Evolutionary conservation across 345 rosid genomes (phyloP).

Genomic region (Balakata baccata): DNA sequence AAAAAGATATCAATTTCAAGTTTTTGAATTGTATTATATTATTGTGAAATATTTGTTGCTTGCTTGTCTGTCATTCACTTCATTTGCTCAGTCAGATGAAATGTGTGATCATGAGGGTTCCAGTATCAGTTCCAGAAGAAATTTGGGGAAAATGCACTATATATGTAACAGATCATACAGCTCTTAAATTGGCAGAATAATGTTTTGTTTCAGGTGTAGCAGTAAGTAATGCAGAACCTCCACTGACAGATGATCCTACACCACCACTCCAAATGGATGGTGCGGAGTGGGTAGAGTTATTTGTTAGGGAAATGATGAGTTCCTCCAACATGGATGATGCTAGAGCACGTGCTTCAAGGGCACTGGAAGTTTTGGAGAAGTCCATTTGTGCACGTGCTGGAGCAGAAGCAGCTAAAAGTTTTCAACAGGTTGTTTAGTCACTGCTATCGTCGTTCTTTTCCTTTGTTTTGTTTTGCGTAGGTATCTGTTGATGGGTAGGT

Average conservation of each 20-base stretch:
- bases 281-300: slow-evolving; percentile 76
- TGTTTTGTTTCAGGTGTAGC: slow-evolving; percentile 23
- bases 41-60: background rate
- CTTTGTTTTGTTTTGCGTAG: background rate
- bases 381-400: slow-evolving; percentile 60
- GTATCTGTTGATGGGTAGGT: background rate
- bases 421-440: slow-evolving; percentile 44
- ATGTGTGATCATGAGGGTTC: background rate
- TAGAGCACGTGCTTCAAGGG: slow-evolving; percentile 74
- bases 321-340: slow-evolving; percentile 76
- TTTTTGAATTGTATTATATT: background rate
- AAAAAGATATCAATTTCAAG: background rate
- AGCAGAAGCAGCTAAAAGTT: slow-evolving; percentile 49
- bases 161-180: background rate
- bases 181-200: slow-evolving; percentile 9
- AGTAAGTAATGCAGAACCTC: slow-evolving; percentile 30
- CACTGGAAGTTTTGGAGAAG: slow-evolving; percentile 71
- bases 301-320: slow-evolving; percentile 68
- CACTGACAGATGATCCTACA: slow-evolving; percentile 31
- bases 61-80: background rate
- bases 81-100: background rate
- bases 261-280: slow-evolving; percentile 47
- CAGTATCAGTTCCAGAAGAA: background rate
- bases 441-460: background rate
- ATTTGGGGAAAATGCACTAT: background rate